These are phyloP conservation scores for Floccularia luteovirens DNA, from an alignment of 768 basidiomycete genomes.

Conservation along the genomic window DNA sequence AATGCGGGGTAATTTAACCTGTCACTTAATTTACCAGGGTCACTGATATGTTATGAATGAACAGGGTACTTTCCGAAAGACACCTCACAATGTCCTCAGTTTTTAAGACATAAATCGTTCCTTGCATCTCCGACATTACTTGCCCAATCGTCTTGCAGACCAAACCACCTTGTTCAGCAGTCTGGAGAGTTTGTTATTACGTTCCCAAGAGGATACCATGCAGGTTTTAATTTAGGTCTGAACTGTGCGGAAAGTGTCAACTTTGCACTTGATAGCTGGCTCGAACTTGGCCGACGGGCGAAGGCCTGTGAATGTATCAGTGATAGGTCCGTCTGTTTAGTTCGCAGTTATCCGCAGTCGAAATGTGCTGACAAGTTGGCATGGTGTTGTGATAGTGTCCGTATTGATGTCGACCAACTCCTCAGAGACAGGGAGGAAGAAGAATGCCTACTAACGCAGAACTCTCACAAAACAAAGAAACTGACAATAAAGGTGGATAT, in stretches of 20 bases:
- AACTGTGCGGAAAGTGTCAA: slow-evolving; percentile 98
- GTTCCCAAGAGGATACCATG: slow-evolving; percentile 91
- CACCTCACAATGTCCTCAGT: slow-evolving; percentile 80
- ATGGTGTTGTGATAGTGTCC: slow-evolving; percentile 49
- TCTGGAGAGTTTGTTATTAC: slow-evolving; percentile 97
- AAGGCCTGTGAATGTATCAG: slow-evolving; percentile 67
- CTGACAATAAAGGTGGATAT: slow-evolving; percentile 13
- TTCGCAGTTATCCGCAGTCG: too few species aligned
- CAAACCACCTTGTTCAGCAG: slow-evolving; percentile 86
- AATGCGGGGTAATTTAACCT: slow-evolving; percentile 62
- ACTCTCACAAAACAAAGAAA: slow-evolving; percentile 13
- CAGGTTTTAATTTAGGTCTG: slow-evolving; percentile 93
- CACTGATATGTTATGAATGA: slow-evolving; percentile 2
- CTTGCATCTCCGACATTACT: slow-evolving; percentile 83
- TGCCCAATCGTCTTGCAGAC: slow-evolving; percentile 69
- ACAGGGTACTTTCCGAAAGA: slow-evolving; percentile 88
- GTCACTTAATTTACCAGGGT: slow-evolving; percentile 1
- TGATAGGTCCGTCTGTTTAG: slow-evolving; percentile 45
- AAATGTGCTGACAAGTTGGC: not conserved
- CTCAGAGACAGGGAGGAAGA: slow-evolving; percentile 60
- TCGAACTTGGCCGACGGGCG: slow-evolving; percentile 80
- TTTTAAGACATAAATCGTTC: slow-evolving; percentile 94
- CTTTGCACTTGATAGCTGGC: slow-evolving; percentile 92
- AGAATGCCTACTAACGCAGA: slow-evolving; percentile 8
- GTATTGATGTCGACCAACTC: slow-evolving; percentile 88